Percentiles rank a stretch among this genome's conserved stretches.
These are phyloP conservation scores for Pythium aristosporum DNA, from an alignment of 352 stramenopile species.

Conservation along the genomic window DNA sequence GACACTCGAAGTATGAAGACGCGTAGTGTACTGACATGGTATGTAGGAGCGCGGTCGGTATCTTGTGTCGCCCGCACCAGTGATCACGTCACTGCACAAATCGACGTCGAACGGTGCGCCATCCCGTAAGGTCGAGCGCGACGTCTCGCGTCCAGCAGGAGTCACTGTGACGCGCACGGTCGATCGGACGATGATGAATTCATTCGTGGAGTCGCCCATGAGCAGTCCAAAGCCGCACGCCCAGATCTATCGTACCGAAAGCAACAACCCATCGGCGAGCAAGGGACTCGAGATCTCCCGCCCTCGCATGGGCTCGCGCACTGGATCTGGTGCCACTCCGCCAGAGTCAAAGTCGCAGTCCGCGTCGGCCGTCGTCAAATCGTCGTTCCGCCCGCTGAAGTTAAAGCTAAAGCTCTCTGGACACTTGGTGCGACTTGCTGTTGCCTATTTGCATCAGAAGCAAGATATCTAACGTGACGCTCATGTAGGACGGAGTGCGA, in stretches of 20 bases:
- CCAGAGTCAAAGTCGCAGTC: constrained; percentile 34
- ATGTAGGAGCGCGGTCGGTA: constrained; percentile 40
- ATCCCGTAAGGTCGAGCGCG: constrained; percentile 26
- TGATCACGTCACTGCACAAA: constrained; percentile 44
- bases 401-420: constrained; percentile 84
- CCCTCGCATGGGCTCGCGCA: constrained; percentile 67
- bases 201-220: constrained; percentile 32
- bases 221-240: constrained; percentile 27
- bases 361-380: constrained; percentile 55
- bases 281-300: constrained; percentile 81
- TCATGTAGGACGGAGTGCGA: constrained; percentile 66
- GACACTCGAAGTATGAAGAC: not conserved
- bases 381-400: constrained; percentile 72
- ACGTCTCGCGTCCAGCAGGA: constrained; percentile 44
- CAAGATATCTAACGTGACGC: constrained; percentile 1
- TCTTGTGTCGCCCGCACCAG: constrained; percentile 65
- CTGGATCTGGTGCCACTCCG: constrained; percentile 14
- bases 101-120: constrained; percentile 22
- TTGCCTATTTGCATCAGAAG: not conserved
- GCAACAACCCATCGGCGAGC: constrained; percentile 30
- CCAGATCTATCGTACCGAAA: constrained; percentile 69
- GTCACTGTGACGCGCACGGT: constrained; percentile 51
- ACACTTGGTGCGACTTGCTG: constrained; percentile 58
- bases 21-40: not conserved
- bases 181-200: constrained; percentile 56